Evolutionary conservation across 345 rosid species (phyloP).

Genomic region (Geranium brycei): DNA sequence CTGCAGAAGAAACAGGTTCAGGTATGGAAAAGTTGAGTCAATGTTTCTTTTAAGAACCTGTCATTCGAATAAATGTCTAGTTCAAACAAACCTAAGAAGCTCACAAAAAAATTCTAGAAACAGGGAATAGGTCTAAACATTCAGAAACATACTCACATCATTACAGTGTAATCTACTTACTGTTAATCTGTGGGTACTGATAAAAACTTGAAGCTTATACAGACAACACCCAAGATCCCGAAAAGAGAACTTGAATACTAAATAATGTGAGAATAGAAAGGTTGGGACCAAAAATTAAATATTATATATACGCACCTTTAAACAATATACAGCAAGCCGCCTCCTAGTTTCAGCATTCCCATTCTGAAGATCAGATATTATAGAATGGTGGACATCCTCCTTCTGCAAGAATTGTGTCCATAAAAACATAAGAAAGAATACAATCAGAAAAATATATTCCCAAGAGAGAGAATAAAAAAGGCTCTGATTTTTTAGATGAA

Average conservation of each 20-base stretch:
- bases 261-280: slow-evolving; percentile 5
- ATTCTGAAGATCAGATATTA: slow-evolving; percentile 95
- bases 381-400: slow-evolving; percentile 99
- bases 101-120: background rate
- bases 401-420: slow-evolving; percentile 31
- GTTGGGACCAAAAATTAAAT: slow-evolving; percentile 4
- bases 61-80: background rate
- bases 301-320: slow-evolving; percentile 46
- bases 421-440: no score
- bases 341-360: slow-evolving; percentile 98
- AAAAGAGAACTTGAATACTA: no score
- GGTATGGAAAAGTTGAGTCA: background rate
- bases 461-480: no score
- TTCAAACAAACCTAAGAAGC: slow-evolving; percentile 2
- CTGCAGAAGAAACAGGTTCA: slow-evolving; percentile 29
- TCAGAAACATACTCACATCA: no score
- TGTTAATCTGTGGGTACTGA: no score
- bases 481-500: no score
- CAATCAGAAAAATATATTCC: no score
- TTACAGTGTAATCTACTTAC: no score
- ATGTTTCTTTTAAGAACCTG: background rate
- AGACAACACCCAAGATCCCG: no score
- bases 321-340: slow-evolving; percentile 94
- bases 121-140: no score
- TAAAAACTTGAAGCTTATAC: no score